These are phyloP conservation scores for Fomitiporia mediterranea DNA, from an alignment of 1,284 basidiomycete species.

Conservation along the genomic window DNA sequence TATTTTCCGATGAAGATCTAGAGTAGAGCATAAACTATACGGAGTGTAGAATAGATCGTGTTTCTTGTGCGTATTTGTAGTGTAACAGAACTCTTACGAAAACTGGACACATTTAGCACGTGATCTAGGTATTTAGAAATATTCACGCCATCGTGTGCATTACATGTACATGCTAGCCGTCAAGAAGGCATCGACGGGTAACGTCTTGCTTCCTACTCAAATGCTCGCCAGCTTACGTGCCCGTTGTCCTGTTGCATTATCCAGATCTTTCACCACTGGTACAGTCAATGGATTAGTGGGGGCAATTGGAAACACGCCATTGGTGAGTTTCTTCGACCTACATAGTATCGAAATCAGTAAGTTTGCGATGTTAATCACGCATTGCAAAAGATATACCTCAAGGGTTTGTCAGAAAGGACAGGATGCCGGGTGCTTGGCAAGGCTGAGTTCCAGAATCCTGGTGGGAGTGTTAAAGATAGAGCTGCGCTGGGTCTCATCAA, in stretches of 20 bases:
- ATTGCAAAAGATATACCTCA: conserved; percentile 68
- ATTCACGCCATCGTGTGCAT: conserved; percentile 1
- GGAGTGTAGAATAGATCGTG: neutral
- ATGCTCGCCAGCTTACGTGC: conserved; percentile 31
- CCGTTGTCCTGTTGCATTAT: too few species aligned
- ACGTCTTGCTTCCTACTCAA: conserved; percentile 33
- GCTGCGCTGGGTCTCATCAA: conserved; percentile 88
- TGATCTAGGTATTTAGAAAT: neutral
- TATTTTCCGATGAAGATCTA: conserved; percentile 67
- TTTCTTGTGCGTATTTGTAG: neutral
- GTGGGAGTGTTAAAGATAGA: conserved; percentile 98
- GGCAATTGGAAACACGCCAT: conserved; percentile 91
- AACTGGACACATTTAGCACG: neutral
- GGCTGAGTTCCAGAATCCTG: conserved; percentile 97
- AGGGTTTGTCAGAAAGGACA: conserved; percentile 80
- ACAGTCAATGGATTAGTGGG: conserved; percentile 81
- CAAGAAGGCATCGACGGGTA: neutral
- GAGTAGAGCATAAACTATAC: conserved; percentile 7
- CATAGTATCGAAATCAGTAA: neutral
- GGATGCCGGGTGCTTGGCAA: conserved; percentile 93
- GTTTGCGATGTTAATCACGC: neutral
- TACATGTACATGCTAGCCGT: too few species aligned
- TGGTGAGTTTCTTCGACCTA: conserved; percentile 52
- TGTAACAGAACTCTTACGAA: neutral
- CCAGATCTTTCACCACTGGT: conserved; percentile 48